phyloP scores from a whole-genome alignment of 2,329 filamentous ascomycete genomes.

The Mollisia scopiformis region DNA sequence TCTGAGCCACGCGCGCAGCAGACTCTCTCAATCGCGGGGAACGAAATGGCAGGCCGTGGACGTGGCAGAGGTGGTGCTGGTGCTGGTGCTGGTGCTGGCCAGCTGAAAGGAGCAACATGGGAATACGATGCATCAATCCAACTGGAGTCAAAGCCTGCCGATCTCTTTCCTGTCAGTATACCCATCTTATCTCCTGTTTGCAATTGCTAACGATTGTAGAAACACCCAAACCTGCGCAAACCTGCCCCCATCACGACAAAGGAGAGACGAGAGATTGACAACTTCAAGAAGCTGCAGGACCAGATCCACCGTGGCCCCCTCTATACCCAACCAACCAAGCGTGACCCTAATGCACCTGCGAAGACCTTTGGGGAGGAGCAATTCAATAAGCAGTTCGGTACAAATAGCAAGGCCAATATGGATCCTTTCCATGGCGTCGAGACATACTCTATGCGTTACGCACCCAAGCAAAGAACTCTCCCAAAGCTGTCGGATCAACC shows the following conservation, averaged over 20 bases:
- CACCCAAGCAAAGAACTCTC: conserved; percentile 55
- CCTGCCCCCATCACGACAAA: conserved; percentile 42
- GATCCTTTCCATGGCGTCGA: conserved; percentile 66
- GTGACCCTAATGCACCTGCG: conserved; percentile 38
- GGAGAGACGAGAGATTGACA: conserved; percentile 51
- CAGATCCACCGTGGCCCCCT: conserved; percentile 61
- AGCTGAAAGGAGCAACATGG: conserved; percentile 36
- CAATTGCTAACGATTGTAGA: conserved; percentile 16
- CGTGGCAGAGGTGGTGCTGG: conserved; percentile 30
- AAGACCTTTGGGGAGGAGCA: conserved; percentile 46
- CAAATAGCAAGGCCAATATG: conserved; percentile 45
- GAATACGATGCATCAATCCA: conserved; percentile 33
- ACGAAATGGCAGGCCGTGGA: conserved; percentile 30
- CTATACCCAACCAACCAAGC: conserved; percentile 44
- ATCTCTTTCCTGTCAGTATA: conserved; percentile 48
- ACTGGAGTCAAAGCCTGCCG: conserved; percentile 45
- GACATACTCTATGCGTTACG: conserved; percentile 60
- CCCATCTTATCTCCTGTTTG: not conserved
- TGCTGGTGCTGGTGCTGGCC: conserved; percentile 24
- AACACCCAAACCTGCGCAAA: conserved; percentile 39
- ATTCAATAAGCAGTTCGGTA: conserved; percentile 38
- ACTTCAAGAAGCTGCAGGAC: conserved; percentile 54
- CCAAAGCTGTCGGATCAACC: conserved; percentile 56
- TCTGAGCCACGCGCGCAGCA: not conserved
- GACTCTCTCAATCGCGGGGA: not conserved